phyloP scores from a whole-genome alignment of 345 rosid genomes.

The Moricandia moricandioides region DNA sequence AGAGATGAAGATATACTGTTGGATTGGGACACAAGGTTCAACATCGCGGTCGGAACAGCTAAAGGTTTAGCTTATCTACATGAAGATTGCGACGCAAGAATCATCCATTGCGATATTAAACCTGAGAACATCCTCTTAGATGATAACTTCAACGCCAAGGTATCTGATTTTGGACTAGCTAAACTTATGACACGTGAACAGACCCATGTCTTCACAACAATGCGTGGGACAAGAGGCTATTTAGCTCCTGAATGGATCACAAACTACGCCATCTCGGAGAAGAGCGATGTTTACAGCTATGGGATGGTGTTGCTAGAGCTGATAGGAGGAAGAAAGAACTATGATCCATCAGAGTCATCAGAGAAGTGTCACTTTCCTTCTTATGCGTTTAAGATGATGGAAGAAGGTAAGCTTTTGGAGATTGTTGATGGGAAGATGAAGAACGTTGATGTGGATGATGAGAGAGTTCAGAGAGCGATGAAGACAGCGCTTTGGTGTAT shows the following conservation, averaged over 20 bases:
- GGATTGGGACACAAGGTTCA: constrained; percentile 76
- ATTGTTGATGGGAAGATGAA: constrained; percentile 61
- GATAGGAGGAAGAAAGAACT: constrained; percentile 86
- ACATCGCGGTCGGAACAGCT: constrained; percentile 77
- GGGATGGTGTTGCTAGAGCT: constrained; percentile 88
- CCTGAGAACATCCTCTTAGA: constrained; percentile 91
- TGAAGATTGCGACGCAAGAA: constrained; percentile 78
- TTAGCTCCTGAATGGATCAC: constrained; percentile 97
- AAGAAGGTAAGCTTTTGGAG: constrained; percentile 70
- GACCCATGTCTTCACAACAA: constrained; percentile 85
- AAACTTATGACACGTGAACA: constrained; percentile 92
- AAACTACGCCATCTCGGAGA: constrained; percentile 88
- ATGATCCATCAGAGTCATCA: constrained; percentile 49
- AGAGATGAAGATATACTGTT: constrained; percentile 44
- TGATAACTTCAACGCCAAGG: constrained; percentile 73
- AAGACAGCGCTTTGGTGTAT: constrained; percentile 92
- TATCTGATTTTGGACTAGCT: constrained; percentile 91
- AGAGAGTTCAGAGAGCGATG: constrained; percentile 49
- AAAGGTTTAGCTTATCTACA: constrained; percentile 94
- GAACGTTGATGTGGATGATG: constrained; percentile 42
- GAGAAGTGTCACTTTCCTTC: constrained; percentile 89
- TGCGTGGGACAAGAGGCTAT: constrained; percentile 92
- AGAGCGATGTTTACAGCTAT: constrained; percentile 88
- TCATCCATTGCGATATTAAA: constrained; percentile 88
- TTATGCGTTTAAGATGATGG: constrained; percentile 85